Evolutionary conservation across 2,329 filamentous ascomycete species (phyloP).

Genomic region (Thielaviopsis punctulata): DNA sequence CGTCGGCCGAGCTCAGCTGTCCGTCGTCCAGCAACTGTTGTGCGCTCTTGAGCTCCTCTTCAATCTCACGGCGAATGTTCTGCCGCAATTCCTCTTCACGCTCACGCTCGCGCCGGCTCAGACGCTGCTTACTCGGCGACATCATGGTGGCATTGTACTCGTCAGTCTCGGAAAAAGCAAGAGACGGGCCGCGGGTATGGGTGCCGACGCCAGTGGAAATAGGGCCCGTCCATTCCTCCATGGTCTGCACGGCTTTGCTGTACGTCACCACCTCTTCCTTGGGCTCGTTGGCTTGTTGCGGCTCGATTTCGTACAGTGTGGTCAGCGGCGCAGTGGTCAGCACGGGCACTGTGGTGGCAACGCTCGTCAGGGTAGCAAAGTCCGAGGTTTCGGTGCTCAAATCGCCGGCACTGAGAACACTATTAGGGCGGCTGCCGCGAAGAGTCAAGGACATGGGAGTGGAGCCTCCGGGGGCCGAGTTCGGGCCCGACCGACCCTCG

Average conservation of each 20-base stretch:
- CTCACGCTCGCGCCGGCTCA: constrained; percentile 64
- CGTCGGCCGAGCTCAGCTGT: constrained; percentile 20
- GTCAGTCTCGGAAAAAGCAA: constrained; percentile 40
- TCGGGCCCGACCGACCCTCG: constrained; percentile 55
- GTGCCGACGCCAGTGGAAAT: constrained; percentile 14
- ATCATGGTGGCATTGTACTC: constrained; percentile 36
- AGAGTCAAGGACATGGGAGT: constrained; percentile 38
- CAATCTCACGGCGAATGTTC: constrained; percentile 73
- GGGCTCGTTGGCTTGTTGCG: constrained; percentile 31
- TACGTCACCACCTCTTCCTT: constrained; percentile 82
- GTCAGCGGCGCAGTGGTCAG: constrained; percentile 57
- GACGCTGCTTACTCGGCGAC: constrained; percentile 47
- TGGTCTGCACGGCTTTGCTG: constrained; percentile 90
- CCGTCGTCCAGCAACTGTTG: constrained; percentile 41
- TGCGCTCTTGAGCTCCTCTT: constrained; percentile 70
- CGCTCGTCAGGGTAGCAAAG: constrained; percentile 29
- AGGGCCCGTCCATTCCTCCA: constrained; percentile 50
- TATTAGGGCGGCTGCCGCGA: constrained; percentile 65
- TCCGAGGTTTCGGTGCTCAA: constrained; percentile 60
- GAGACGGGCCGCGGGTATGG: constrained; percentile 30
- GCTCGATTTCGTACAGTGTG: constrained; percentile 66
- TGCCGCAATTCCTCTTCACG: constrained; percentile 78
- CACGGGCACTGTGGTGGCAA: constrained; percentile 39
- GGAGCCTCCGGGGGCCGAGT: constrained; percentile 42
- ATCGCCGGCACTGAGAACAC: constrained; percentile 66